Base-by-base conservation (phyloP, 768 basidiomycete species). In the Leccinum ochraceum region DNA sequence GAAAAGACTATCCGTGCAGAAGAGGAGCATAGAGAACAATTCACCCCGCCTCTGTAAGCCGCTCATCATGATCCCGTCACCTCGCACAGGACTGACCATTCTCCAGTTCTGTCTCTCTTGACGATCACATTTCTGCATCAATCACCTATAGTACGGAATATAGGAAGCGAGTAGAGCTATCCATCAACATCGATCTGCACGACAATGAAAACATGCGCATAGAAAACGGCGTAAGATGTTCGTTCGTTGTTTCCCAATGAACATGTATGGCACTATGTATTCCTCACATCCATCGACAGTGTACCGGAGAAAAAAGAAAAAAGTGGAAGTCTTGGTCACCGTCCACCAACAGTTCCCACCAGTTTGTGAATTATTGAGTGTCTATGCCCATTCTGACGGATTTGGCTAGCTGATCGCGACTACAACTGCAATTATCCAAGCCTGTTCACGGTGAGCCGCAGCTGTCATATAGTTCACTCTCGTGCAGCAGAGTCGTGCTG, bases 401-500 rank as follows among this genome's bases (percentile, higher is more conserved):
- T 57, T 26, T 46, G n/a, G 8, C 36, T 10, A 66, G 65, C 42
- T 63, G 30, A 7, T 32, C n/a, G 57, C 57, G 9, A 66, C 34
- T 28, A 66, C 57, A 6, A 28, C 51, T 32, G 10, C 28, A 22
- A 50, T 67, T 36, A 34, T 67, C 36, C 4, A 63, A 4, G 24
- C 49, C 7, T 67, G 65, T 63, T 44, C 65, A 53, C 37, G 17
- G 64, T 66, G 22, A 24, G 60, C 51, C 36, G 42, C 6, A 3
- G 3, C 9, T 14, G 11, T 42, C 6, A 1, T 22, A 3, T 36
- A 6, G n/a, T 20, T 20, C 20, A 11, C 3, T 37, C 28, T 5
- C n/a, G 20, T n/a, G n/a, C n/a, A n/a, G n/a, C n/a, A n/a, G n/a
- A n/a, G n/a, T n/a, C n/a, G n/a, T 6, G 3, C 32, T 54, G 9